A percentile compares a stretch with the other conserved stretches of the same genome.
phyloP scores from a whole-genome alignment of 495 filamentous ascomycete species.

The Neurospora pannonica region DNA sequence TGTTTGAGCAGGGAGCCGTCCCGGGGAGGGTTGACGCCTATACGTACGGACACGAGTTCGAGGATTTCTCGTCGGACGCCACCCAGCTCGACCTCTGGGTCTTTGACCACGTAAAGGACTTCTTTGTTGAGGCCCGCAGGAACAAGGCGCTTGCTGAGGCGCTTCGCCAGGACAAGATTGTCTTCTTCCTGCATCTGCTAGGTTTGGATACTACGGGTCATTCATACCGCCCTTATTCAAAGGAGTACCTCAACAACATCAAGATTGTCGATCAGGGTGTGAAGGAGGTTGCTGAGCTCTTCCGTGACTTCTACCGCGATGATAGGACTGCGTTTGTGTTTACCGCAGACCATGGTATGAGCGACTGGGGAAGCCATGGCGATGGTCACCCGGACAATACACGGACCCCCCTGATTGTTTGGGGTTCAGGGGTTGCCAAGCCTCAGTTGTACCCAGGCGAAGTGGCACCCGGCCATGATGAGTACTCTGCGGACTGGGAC shows the following conservation, averaged over 20 bases:
- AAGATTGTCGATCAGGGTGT: slow-evolving; percentile 89
- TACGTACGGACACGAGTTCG: slow-evolving; percentile 71
- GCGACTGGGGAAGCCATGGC: slow-evolving; percentile 94
- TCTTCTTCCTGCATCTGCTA: slow-evolving; percentile 96
- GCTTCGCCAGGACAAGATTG: slow-evolving; percentile 73
- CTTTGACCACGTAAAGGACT: slow-evolving; percentile 80
- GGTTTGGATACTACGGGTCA: slow-evolving; percentile 93
- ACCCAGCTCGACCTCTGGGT: slow-evolving; percentile 85
- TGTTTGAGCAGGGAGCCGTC: slow-evolving; percentile 94
- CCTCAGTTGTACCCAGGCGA: slow-evolving; percentile 48
- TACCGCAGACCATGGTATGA: slow-evolving; percentile 98
- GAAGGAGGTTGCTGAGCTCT: slow-evolving; percentile 66
- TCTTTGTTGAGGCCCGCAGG: slow-evolving; percentile 69
- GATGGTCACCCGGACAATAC: slow-evolving; percentile 98
- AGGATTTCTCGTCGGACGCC: slow-evolving; percentile 83
- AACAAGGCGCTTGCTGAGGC: slow-evolving; percentile 68
- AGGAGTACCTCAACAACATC: slow-evolving; percentile 91
- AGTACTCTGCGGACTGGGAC: slow-evolving; percentile 85
- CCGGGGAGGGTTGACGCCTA: slow-evolving; percentile 77
- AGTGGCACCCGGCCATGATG: slow-evolving; percentile 72
- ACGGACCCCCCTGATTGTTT: slow-evolving; percentile 82
- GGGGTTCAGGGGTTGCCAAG: slow-evolving; percentile 85
- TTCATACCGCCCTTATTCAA: slow-evolving; percentile 79
- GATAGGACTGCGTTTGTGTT: slow-evolving; percentile 91
- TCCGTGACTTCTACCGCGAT: slow-evolving; percentile 88